phyloP scores from a whole-genome alignment of 495 filamentous ascomycete species.

The Penicillium antarcticum region DNA sequence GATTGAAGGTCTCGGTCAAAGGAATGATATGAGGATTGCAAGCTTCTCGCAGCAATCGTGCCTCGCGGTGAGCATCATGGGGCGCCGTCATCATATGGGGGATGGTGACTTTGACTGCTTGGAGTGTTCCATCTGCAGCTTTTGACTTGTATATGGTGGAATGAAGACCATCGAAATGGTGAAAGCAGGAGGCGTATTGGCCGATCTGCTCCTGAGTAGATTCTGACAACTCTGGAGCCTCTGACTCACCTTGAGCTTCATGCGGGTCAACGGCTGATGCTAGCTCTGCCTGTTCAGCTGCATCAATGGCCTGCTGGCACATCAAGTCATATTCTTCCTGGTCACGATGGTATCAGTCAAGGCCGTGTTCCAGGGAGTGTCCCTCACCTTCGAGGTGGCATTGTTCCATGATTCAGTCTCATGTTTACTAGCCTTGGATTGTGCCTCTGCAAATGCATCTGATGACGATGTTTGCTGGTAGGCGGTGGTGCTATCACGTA shows the following conservation, averaged over 20 bases:
- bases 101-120: constrained; percentile 85
- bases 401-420: constrained; percentile 41
- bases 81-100: constrained; percentile 70
- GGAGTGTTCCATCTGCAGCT: constrained; percentile 32
- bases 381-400: constrained; percentile 37
- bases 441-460: constrained; percentile 38
- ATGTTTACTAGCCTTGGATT: constrained; percentile 34
- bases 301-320: constrained; percentile 42
- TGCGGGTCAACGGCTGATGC: constrained; percentile 16
- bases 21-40: constrained; percentile 55
- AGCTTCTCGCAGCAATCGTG: constrained; percentile 60
- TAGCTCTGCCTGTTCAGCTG: constrained; percentile 23
- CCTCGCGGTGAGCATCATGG: constrained; percentile 77
- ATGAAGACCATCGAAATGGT: constrained; percentile 72
- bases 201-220: constrained; percentile 58
- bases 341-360: not conserved
- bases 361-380: not conserved
- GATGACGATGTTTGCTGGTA: constrained; percentile 38
- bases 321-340: constrained; percentile 48
- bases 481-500: constrained; percentile 39
- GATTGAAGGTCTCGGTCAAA: constrained; percentile 66
- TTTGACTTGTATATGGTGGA: constrained; percentile 74
- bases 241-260: constrained; percentile 10
- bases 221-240: constrained; percentile 4
- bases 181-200: constrained; percentile 63